These are phyloP conservation scores for Bruguiera sexangula DNA, from an alignment of 345 rosid genomes.

Conservation along the genomic window DNA sequence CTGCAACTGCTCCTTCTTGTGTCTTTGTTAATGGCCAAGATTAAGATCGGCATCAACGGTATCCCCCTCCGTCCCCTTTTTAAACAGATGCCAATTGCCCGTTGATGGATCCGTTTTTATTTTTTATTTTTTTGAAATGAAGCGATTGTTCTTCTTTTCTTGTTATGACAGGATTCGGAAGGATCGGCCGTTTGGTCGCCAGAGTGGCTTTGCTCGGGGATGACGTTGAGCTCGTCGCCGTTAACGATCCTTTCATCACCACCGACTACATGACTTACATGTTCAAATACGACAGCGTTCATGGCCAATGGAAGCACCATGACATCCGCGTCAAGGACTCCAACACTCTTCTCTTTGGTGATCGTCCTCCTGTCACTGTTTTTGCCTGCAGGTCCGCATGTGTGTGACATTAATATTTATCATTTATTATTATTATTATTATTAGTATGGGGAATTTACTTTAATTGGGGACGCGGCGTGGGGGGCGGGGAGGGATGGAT, in stretches of 20 bases:
- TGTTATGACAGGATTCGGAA: conserved; percentile 55
- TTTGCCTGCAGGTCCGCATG: conserved; percentile 43
- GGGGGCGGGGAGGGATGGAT: too few species aligned
- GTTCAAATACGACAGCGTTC: conserved; percentile 70
- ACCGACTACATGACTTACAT: conserved; percentile 67
- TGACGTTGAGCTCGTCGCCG: conserved; percentile 69
- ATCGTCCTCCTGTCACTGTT: conserved; percentile 47
- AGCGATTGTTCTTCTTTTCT: background rate
- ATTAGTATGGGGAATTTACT: too few species aligned
- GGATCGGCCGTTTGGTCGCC: conserved; percentile 71
- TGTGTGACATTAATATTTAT: too few species aligned
- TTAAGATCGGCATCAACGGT: conserved; percentile 72
- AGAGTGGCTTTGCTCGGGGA: conserved; percentile 65
- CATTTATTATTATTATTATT: too few species aligned
- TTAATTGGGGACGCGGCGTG: background rate
- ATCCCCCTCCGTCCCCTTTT: background rate
- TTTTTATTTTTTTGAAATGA: background rate
- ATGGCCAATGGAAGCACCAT: conserved; percentile 62
- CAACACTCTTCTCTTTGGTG: conserved; percentile 62
- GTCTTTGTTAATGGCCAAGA: conserved; percentile 40
- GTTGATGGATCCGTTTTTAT: too few species aligned
- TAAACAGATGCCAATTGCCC: too few species aligned
- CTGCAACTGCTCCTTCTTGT: background rate
- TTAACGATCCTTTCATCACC: conserved; percentile 74
- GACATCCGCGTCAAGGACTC: conserved; percentile 56